These are phyloP conservation scores for Chenopodium berlandieri DNA, from an alignment of 148 eudicot genomes.

Conservation along the genomic window DNA sequence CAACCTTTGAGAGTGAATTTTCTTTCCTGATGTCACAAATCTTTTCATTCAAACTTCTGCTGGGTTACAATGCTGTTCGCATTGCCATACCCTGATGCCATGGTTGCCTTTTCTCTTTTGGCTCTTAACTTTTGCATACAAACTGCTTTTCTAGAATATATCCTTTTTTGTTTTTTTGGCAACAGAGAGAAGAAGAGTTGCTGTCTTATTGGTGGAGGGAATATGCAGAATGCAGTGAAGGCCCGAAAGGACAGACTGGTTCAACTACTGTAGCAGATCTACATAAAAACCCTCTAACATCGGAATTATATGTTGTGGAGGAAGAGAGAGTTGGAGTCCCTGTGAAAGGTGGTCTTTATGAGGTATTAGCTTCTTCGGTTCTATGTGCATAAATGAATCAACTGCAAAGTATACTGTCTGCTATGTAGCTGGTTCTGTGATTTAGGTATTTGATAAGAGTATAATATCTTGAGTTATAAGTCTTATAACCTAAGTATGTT, in stretches of 20 bases:
- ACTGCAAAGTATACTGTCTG: neutral
- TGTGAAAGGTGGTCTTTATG: conserved; percentile 97
- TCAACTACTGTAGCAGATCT: conserved; percentile 31
- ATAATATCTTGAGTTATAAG: neutral
- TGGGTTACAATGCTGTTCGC: neutral
- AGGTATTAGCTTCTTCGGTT: conserved; percentile 46
- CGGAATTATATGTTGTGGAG: conserved; percentile 44
- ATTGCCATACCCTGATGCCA: neutral
- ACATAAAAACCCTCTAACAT: conserved; percentile 19
- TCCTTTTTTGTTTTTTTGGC: neutral
- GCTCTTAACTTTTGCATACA: conserved; percentile 1
- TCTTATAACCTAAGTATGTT: neutral
- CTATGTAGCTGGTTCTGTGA: neutral
- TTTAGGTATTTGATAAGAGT: neutral
- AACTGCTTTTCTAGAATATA: neutral
- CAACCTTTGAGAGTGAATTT: neutral
- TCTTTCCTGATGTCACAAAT: neutral
- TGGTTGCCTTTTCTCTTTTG: neutral
- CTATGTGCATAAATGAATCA: neutral
- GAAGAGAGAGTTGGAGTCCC: conserved; percentile 99
- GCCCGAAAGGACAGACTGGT: conserved; percentile 59
- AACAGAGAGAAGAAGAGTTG: conserved; percentile 88
- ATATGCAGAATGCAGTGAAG: conserved; percentile 96
- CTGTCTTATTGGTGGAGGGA: conserved; percentile 97
- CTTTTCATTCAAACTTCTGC: neutral